Evolutionary conservation across 352 stramenopile species (phyloP).

Genomic region (Globisporangium nodosum): DNA sequence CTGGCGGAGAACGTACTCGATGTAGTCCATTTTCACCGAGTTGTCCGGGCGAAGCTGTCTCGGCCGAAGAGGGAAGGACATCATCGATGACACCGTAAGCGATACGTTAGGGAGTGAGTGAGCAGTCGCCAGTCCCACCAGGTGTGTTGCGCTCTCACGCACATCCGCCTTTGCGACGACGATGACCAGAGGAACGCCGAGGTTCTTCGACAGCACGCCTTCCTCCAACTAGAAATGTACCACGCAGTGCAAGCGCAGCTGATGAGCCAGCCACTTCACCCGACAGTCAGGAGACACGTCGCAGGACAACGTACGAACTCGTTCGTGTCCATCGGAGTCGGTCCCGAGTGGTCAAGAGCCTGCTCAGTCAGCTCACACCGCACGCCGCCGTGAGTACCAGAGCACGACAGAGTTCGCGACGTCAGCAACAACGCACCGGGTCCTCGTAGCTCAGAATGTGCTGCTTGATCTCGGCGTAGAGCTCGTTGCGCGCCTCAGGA

Average conservation of each 20-base stretch:
- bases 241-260: not conserved
- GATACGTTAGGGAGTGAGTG: not conserved
- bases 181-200: slow-evolving; percentile 68
- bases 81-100: not conserved
- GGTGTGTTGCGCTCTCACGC: slow-evolving; percentile 6
- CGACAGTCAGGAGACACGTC: not conserved
- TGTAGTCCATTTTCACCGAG: slow-evolving; percentile 83
- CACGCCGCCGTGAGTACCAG: not conserved
- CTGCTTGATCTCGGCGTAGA: slow-evolving; percentile 64
- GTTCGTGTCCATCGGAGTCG: slow-evolving; percentile 46
- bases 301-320: slow-evolving; percentile 52
- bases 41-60: slow-evolving; percentile 62
- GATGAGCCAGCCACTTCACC: not conserved
- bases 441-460: slow-evolving; percentile 76
- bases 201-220: slow-evolving; percentile 71
- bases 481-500: slow-evolving; percentile 39
- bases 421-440: slow-evolving; percentile 29
- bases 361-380: slow-evolving; percentile 9
- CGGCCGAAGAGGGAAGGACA: not conserved
- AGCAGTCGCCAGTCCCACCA: not conserved
- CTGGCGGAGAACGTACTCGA: slow-evolving; percentile 74
- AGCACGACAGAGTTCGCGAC: not conserved
- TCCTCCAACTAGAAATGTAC: slow-evolving; percentile 48
- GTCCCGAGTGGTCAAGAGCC: slow-evolving; percentile 50
- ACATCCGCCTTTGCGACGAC: slow-evolving; percentile 79